These are phyloP conservation scores for Aspergillus calidoustus DNA, from an alignment of 2,329 filamentous ascomycete genomes.

Conservation along the genomic window DNA sequence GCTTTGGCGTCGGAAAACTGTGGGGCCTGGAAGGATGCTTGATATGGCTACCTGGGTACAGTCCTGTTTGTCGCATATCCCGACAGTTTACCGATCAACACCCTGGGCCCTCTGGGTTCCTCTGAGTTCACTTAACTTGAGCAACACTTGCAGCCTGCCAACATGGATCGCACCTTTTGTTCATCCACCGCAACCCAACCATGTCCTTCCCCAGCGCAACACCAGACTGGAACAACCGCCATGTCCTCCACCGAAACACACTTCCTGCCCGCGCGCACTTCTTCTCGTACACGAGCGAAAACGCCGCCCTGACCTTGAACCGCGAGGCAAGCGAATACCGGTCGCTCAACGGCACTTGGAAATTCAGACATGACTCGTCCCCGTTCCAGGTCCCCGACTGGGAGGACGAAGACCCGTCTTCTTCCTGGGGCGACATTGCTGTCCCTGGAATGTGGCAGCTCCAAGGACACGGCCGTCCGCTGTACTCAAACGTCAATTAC, in stretches of 20 bases:
- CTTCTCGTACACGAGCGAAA: neutral
- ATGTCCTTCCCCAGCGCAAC: neutral
- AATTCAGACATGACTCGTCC: slow-evolving; percentile 20
- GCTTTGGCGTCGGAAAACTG: no score
- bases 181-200: neutral
- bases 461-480: slow-evolving; percentile 68
- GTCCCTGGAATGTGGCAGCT: slow-evolving; percentile 74
- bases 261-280: slow-evolving; percentile 13
- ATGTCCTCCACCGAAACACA: slow-evolving; percentile 15
- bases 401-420: slow-evolving; percentile 4
- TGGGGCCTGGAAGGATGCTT: no score
- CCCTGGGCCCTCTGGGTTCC: no score
- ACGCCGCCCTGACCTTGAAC: slow-evolving; percentile 5
- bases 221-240: slow-evolving; percentile 9
- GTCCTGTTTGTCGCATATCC: no score
- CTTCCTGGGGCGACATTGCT: slow-evolving; percentile 45
- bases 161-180: no score
- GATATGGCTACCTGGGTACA: no score
- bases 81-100: no score
- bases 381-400: slow-evolving; percentile 21
- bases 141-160: no score
- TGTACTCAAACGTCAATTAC: slow-evolving; percentile 71
- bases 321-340: slow-evolving; percentile 8
- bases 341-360: slow-evolving; percentile 27
- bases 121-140: no score